phyloP scores from a whole-genome alignment of 2,329 filamentous ascomycete species.

The Conoideocrella luteorostrata region DNA sequence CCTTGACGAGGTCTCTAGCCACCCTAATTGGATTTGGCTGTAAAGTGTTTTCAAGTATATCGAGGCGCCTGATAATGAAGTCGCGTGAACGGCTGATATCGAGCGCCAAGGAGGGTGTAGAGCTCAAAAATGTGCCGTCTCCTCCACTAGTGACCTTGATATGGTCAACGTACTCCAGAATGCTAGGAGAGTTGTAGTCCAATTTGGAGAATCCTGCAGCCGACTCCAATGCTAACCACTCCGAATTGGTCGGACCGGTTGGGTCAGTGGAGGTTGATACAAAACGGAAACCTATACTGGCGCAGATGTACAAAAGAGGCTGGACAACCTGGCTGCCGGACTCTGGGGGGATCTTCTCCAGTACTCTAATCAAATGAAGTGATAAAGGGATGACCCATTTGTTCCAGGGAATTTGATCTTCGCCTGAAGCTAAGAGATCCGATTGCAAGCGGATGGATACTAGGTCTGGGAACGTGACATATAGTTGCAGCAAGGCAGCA shows the following conservation, averaged over 20 bases:
- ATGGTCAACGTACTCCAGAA: conserved; percentile 9
- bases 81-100: conserved; percentile 32
- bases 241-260: no score
- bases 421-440: conserved; percentile 14
- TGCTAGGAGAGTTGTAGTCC: background rate
- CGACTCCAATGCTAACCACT: no score
- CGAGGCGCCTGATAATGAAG: conserved; percentile 31
- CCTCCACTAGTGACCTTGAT: background rate
- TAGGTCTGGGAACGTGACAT: conserved; percentile 31
- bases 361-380: conserved; percentile 24
- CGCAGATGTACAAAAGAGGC: conserved; percentile 30
- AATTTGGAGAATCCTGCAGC: no score
- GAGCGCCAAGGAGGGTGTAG: no score
- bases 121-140: no score
- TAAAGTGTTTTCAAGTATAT: conserved; percentile 30
- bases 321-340: conserved; percentile 32
- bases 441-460: conserved; percentile 22
- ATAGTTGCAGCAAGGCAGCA: conserved; percentile 30
- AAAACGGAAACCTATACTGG: conserved; percentile 27
- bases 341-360: conserved; percentile 27
- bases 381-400: conserved; percentile 30
- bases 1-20: conserved; percentile 34
- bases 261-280: conserved; percentile 9
- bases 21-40: conserved; percentile 35
- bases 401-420: conserved; percentile 21